Base-by-base conservation (phyloP, 805 yeast species). In the Diddensiella santjacobensis region DNA sequence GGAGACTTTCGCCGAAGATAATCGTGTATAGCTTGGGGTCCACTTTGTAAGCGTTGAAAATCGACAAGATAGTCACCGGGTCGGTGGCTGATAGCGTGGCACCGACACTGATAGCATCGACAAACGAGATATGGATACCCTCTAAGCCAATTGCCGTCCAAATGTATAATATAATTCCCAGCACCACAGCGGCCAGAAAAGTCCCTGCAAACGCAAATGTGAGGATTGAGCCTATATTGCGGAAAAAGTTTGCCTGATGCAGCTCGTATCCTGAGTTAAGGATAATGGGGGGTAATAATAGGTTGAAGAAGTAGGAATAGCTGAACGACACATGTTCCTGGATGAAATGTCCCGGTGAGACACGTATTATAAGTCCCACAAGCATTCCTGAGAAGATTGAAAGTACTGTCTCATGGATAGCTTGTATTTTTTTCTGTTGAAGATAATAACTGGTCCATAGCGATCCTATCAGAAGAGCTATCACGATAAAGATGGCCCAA, bases 31-130 rank as follows among this genome's bases (percentile, higher is more conserved):
- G 73, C 67, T 95, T 93, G 8, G 99, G 99, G 66, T 93, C 99
- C 30, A 93, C 99, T 68, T 91, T 90, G 70, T 93, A 93, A 11
- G 98, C 93, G 64, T 91, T 93, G 74, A 93, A 93, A 51, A 93
- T 93, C 11, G 98, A 89, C 57, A 93, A 71, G 60, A 93, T 91
- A 1, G 99, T 93, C 24, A 93, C 97, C 0, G 99, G 99, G 66
- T 93, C 99, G 1, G 99, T 93, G 18, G 99, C 99, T 2, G 96
- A 87, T 39, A 93, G 75, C 0, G 99, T 91, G 2, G 99, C 99
- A 20, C 99, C 99, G 15, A 93, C 96, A 0, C 96, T 91, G 48
- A 93, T 73, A 0, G 98, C 96, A 66, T 91, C 97, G n/a, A 93
- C 96, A 69, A 91, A 89, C 44, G 96, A 91, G 47, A 93, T 80